Evolutionary conservation across 805 yeast species (phyloP).

Genomic region (Yamadazyma insecticola): DNA sequence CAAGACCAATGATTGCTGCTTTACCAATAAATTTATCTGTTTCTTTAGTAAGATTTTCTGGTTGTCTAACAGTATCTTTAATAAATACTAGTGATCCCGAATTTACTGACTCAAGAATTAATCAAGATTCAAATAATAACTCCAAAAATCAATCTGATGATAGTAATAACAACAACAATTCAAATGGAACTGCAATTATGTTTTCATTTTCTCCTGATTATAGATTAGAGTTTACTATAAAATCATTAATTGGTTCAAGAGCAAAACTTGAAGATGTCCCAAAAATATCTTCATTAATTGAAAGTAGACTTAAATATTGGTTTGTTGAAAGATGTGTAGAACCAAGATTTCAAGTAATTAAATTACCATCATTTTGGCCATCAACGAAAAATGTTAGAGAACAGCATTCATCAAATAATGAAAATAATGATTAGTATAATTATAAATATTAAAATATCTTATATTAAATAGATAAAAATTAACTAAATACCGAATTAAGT

Average conservation of each 20-base stretch:
- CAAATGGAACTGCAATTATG: constrained; percentile 71
- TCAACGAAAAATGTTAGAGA: too few relatives aligned
- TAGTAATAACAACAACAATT: too few relatives aligned
- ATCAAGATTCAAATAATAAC: too few relatives aligned
- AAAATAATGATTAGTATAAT: too few relatives aligned
- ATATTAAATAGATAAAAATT: background rate
- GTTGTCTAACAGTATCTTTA: constrained; percentile 76
- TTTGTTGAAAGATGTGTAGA: constrained; percentile 90
- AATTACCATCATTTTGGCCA: constrained; percentile 87
- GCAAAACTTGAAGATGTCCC: constrained; percentile 93
- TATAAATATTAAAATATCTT: constrained; percentile 1
- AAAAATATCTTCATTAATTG: constrained; percentile 79
- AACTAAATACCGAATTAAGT: background rate
- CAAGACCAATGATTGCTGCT: constrained; percentile 78
- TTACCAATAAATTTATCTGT: constrained; percentile 83
- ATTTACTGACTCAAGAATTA: too few relatives aligned
- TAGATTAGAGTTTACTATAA: constrained; percentile 81
- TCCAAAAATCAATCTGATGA: too few relatives aligned
- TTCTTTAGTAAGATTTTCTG: constrained; percentile 86
- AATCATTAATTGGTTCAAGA: constrained; percentile 86
- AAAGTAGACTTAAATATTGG: constrained; percentile 78
- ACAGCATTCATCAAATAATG: too few relatives aligned
- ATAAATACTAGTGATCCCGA: constrained; percentile 41
- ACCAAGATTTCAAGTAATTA: constrained; percentile 84
- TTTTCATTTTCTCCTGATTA: constrained; percentile 91